Conservation (phyloP, 164 flowering plant genomes). For the Vitis rupestris region DNA sequence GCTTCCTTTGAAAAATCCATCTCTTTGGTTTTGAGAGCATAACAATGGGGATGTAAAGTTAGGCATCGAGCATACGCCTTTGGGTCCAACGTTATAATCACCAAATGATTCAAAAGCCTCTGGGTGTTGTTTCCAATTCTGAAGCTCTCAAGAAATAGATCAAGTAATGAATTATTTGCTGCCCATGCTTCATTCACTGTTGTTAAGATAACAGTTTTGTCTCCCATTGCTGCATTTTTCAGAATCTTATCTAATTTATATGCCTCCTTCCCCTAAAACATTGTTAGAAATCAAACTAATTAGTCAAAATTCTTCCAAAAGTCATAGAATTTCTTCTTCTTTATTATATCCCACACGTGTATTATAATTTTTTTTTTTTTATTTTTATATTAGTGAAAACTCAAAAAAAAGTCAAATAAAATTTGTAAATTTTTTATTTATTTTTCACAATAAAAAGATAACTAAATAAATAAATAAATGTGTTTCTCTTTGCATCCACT, state of each 20-base stretch:
- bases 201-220: constrained; percentile 17
- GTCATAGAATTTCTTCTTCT: no score
- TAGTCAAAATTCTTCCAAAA: no score
- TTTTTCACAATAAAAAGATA: no score
- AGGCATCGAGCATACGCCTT: constrained; percentile 12
- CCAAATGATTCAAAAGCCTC: constrained; percentile 14
- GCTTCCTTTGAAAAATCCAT: constrained; percentile 16
- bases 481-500: no score
- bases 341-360: no score
- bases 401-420: no score
- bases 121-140: constrained; percentile 9
- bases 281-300: no score
- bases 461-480: no score
- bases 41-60: constrained; percentile 9
- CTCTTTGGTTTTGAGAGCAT: constrained; percentile 3
- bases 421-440: no score
- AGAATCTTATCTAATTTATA: constrained; percentile 1
- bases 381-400: no score
- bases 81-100: constrained; percentile 13
- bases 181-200: constrained; percentile 20
- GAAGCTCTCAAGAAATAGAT: constrained; percentile 18
- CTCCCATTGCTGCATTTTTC: constrained; percentile 11
- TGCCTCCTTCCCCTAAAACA: no score
- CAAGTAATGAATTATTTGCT: constrained; percentile 8
- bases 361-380: no score